phyloP scores from a whole-genome alignment of 2,329 filamentous ascomycete species.

The Zelopaecilomyces penicillatus region DNA sequence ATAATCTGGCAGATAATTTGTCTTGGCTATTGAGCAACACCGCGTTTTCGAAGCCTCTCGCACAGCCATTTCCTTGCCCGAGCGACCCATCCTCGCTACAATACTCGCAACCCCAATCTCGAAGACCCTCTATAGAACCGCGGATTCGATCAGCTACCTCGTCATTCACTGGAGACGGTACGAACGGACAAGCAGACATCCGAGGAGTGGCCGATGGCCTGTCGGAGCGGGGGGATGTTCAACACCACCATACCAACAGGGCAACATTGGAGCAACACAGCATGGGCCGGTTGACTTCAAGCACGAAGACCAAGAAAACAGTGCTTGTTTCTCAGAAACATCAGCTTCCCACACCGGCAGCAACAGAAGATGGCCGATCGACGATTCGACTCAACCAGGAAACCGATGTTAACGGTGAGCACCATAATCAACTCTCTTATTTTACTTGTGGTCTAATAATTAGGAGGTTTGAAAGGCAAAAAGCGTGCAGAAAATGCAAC shows the following conservation, averaged over 20 bases:
- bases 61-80: slow-evolving; percentile 27
- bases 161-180: slow-evolving; percentile 1
- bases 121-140: slow-evolving; percentile 4
- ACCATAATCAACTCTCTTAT: not conserved
- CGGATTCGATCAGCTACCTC: not conserved
- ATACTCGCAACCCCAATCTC: slow-evolving; percentile 18
- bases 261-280: slow-evolving; percentile 20
- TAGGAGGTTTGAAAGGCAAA: no score
- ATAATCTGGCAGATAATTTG: slow-evolving; percentile 50
- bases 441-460: no score
- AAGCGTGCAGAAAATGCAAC: slow-evolving; percentile 8
- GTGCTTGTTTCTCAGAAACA: slow-evolving; percentile 34
- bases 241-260: slow-evolving; percentile 17
- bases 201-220: slow-evolving; percentile 13
- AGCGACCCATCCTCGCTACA: slow-evolving; percentile 18
- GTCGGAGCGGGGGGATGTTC: slow-evolving; percentile 13
- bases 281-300: slow-evolving; percentile 39
- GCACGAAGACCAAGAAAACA: slow-evolving; percentile 36
- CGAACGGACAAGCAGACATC: no score
- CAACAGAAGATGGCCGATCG: slow-evolving; percentile 12
- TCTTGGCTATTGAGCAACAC: slow-evolving; percentile 48
- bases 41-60: slow-evolving; percentile 31
- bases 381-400: slow-evolving; percentile 12
- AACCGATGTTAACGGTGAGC: slow-evolving; percentile 6
- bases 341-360: slow-evolving; percentile 33